Conservation (phyloP, 768 basidiomycete genomes). For the Obba rivulosa region DNA sequence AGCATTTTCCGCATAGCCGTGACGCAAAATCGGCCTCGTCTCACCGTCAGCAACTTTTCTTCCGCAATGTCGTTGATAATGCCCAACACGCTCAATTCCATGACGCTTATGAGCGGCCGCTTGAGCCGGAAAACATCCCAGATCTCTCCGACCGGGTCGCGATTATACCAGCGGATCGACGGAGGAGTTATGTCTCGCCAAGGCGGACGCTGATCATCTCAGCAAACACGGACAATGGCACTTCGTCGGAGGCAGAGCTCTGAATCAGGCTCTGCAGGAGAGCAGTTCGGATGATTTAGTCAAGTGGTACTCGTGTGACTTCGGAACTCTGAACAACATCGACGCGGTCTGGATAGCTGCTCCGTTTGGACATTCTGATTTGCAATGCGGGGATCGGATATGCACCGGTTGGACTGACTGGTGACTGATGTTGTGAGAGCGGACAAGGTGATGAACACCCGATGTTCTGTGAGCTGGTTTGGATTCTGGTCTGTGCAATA, state of each 20-base stretch:
- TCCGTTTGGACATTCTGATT: conserved; percentile 24
- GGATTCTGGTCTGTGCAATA: no score
- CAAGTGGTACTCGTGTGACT: conserved; percentile 19
- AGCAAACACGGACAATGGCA: conserved; percentile 23
- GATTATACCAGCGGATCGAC: conserved; percentile 25
- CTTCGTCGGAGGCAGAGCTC: conserved; percentile 18
- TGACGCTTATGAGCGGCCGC: conserved; percentile 21
- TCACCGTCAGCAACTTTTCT: no score
- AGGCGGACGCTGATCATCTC: conserved; percentile 24
- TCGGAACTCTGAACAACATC: conserved; percentile 18
- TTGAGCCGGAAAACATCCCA: conserved; percentile 23
- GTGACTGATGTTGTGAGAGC: no score
- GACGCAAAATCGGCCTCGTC: no score
- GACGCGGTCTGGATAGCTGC: conserved; percentile 18
- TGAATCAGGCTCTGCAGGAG: conserved; percentile 20
- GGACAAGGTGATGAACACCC: no score
- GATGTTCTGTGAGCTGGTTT: no score
- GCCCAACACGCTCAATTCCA: conserved; percentile 21
- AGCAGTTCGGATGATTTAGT: conserved; percentile 18
- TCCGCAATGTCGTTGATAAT: conserved; percentile 17
- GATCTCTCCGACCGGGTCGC: conserved; percentile 23
- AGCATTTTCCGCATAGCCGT: no score
- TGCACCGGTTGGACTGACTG: conserved; percentile 21
- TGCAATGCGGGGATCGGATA: conserved; percentile 25
- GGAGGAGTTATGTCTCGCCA: conserved; percentile 25